Evolutionary conservation across 371 early-diverging fungal genomes (phyloP).

Genomic region (Encephalitozoon cuniculi): DNA sequence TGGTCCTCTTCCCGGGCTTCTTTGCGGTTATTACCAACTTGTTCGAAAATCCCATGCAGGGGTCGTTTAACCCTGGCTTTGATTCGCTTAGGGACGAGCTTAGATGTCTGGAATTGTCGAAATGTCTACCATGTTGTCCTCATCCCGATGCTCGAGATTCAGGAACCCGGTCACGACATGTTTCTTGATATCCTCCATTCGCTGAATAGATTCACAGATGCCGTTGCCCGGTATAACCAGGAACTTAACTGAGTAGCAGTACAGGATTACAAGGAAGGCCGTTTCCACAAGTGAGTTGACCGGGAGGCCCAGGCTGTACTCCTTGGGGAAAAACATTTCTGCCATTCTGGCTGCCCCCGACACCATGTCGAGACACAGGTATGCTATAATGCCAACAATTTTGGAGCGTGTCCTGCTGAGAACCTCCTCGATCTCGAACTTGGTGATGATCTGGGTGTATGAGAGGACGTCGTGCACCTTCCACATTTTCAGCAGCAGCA

Average conservation of each 20-base stretch:
- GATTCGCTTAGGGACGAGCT: neutral
- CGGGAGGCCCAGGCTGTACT: neutral
- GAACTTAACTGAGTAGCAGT: neutral
- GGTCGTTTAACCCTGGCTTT: neutral
- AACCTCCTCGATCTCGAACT: neutral
- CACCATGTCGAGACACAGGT: neutral
- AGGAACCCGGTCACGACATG: neutral
- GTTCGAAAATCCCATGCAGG: neutral
- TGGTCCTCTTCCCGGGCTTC: slow-evolving; percentile 26
- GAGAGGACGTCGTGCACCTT: neutral
- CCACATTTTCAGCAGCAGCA: neutral
- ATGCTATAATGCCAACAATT: neutral
- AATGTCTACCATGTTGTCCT: neutral
- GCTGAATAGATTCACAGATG: neutral
- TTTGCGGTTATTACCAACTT: slow-evolving; percentile 31
- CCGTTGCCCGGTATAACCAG: neutral
- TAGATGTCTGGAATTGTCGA: neutral
- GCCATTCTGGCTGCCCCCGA: neutral
- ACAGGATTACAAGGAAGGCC: neutral
- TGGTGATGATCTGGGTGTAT: neutral
- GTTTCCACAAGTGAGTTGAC: neutral
- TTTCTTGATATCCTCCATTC: neutral
- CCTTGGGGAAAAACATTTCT: neutral
- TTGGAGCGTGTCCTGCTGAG: neutral
- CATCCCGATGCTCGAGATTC: neutral